Evolutionary conservation across 2,329 filamentous ascomycete genomes (phyloP).

Genomic region (Colletotrichum horii): DNA sequence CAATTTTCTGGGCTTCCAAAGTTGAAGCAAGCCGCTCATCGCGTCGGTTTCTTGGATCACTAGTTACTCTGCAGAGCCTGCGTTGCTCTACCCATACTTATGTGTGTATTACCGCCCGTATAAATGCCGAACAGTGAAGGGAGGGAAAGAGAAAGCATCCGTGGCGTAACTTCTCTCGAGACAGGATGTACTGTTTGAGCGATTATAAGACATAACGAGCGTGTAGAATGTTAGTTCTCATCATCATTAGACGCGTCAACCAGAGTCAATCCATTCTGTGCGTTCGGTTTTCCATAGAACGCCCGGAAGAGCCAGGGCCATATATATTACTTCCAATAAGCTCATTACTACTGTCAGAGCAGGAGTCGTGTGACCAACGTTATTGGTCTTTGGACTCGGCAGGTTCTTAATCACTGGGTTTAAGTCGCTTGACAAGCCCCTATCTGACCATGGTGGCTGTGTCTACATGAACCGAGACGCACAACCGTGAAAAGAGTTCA

Average conservation of each 20-base stretch:
- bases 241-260: fast-evolving
- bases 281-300: neutral
- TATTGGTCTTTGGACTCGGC: neutral
- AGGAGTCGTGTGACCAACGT: neutral
- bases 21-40: neutral
- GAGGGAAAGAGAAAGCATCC: fast-evolving
- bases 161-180: neutral
- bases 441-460: neutral
- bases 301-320: neutral
- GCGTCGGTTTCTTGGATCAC: fast-evolving
- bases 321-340: fast-evolving
- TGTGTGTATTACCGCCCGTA: neutral
- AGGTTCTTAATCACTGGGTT: neutral
- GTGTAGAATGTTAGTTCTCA: neutral
- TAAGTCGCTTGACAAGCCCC: fast-evolving
- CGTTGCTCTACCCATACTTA: neutral
- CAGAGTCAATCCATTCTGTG: fast-evolving
- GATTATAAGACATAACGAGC: neutral
- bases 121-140: neutral
- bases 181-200: neutral
- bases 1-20: fast-evolving
- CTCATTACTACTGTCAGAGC: neutral
- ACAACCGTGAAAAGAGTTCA: neutral
- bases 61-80: neutral
- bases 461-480: neutral